Evolutionary conservation across 768 basidiomycete species (phyloP), one percentile per base, ranked within the genome.

Genomic region (Kwoniella dejecticola): DNA sequence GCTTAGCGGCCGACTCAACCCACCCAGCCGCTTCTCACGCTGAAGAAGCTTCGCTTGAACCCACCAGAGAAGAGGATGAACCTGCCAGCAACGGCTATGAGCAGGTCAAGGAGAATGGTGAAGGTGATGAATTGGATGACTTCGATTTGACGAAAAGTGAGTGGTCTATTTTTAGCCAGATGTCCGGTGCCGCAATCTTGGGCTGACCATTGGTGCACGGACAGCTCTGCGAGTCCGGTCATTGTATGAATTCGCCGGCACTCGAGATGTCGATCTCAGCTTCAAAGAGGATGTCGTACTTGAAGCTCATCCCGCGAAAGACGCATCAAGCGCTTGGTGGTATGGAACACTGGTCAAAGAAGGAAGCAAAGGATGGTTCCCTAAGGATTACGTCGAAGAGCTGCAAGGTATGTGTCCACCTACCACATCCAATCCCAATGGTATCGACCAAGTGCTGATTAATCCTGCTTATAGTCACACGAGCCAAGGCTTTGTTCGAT

Each of bases 301-400:
- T 12, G 79, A 81, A 31, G 92, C 89, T 11, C 85, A 95, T 78
- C 91, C 93, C 0, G 90, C 93, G 17, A 95, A 90, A 78, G 81
- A 81, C 53, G 82, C 86, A 30, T 86, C 84, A 19, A 86, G 89
- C 38, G 90, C 91, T 64, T 98, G 96, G 96, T 95, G 91, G 90
- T 90, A 89, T 74, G 93, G 92, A 26, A 89, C 82, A 3, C 76
- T 84, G 15, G 79, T 87, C 30, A 85, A 82, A 56, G 84, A 82
- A 53, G 87, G 88, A 19, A 85, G 84, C 71, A 82, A 84, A 31
- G 96, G 96, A 1, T 86, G 94, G 81, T 91, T 97, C 85, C 95
- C 95, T 0, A 87, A 87, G 75, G 86, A 87, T 1, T 97, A 95
- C 70, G 88, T 95, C 11, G 85, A 90, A 68, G 83, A 84, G 69